phyloP scores from a whole-genome alignment of 768 basidiomycete genomes.

The Podaxis rugospora region DNA sequence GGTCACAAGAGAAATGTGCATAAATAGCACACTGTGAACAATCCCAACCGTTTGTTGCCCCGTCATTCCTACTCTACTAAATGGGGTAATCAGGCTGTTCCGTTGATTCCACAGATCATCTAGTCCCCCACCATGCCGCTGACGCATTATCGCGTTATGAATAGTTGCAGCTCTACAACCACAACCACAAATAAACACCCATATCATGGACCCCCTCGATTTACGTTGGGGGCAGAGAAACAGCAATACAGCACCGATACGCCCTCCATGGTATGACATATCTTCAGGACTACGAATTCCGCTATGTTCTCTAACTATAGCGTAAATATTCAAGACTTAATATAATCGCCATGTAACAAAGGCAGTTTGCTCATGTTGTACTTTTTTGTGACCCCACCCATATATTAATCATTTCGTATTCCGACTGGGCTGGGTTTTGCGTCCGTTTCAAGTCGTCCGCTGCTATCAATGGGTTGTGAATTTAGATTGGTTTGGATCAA shows the following conservation, averaged over 20 bases:
- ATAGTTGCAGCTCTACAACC: too few relatives aligned
- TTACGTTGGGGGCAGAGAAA: too few relatives aligned
- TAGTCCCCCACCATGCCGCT: too few relatives aligned
- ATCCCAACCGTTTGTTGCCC: too few relatives aligned
- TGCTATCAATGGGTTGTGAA: not conserved
- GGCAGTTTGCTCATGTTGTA: not conserved
- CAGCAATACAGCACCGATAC: constrained; percentile 24
- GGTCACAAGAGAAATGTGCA: too few relatives aligned
- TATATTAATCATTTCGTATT: not conserved
- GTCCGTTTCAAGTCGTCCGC: not conserved
- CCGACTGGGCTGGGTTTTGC: not conserved
- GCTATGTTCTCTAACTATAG: constrained; percentile 52
- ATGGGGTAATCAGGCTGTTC: too few relatives aligned
- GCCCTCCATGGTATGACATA: constrained; percentile 78
- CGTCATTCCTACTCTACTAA: too few relatives aligned
- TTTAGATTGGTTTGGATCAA: not conserved
- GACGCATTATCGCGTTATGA: too few relatives aligned
- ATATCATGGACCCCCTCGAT: constrained; percentile 8
- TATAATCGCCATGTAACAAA: not conserved
- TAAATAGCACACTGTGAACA: too few relatives aligned
- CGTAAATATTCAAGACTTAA: too few relatives aligned
- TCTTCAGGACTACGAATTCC: constrained; percentile 67
- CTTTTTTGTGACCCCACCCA: not conserved
- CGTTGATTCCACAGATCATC: too few relatives aligned
- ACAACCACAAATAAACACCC: constrained; percentile 16